Conservation (phyloP, 2,329 filamentous ascomycete genomes). For the Colletotrichum tofieldiae region DNA sequence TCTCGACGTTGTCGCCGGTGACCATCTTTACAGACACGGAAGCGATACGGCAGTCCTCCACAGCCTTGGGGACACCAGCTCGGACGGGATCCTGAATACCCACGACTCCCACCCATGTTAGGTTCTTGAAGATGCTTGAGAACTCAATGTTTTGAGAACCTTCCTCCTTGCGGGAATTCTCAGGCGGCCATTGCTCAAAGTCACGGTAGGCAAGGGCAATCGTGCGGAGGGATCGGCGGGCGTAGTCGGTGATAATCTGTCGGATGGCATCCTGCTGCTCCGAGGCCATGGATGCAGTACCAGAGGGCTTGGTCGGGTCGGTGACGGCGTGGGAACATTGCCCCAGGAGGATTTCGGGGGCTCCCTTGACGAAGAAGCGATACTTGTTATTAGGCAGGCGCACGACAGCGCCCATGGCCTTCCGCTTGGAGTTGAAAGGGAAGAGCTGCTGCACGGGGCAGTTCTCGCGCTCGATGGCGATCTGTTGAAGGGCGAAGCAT, state of each 20-base stretch:
- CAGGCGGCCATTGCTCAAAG: constrained; percentile 77
- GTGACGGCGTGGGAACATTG: constrained; percentile 59
- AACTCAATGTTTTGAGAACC: constrained; percentile 72
- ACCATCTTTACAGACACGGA: constrained; percentile 63
- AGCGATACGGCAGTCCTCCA: constrained; percentile 37
- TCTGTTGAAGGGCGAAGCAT: constrained; percentile 56
- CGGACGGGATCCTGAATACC: constrained; percentile 44
- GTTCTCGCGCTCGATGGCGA: constrained; percentile 64
- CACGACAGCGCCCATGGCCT: constrained; percentile 64
- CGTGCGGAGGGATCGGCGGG: constrained; percentile 76
- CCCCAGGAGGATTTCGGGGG: constrained; percentile 66
- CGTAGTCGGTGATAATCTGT: constrained; percentile 65
- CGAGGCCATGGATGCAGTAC: constrained; percentile 52
- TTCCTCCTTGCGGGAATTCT: constrained; percentile 71
- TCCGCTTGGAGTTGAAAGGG: constrained; percentile 67
- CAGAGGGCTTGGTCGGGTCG: constrained; percentile 60
- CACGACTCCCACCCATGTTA: constrained; percentile 61
- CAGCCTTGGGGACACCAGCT: constrained; percentile 42
- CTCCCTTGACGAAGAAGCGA: constrained; percentile 67
- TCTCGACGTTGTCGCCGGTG: constrained; percentile 64
- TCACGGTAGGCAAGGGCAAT: constrained; percentile 78
- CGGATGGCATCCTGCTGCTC: constrained; percentile 49
- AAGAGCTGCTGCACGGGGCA: constrained; percentile 63
- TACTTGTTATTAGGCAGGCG: constrained; percentile 52
- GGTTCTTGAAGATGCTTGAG: constrained; percentile 52